These are phyloP conservation scores for Aspergillus ostianus DNA, from an alignment of 495 filamentous ascomycete species.

Conservation along the genomic window DNA sequence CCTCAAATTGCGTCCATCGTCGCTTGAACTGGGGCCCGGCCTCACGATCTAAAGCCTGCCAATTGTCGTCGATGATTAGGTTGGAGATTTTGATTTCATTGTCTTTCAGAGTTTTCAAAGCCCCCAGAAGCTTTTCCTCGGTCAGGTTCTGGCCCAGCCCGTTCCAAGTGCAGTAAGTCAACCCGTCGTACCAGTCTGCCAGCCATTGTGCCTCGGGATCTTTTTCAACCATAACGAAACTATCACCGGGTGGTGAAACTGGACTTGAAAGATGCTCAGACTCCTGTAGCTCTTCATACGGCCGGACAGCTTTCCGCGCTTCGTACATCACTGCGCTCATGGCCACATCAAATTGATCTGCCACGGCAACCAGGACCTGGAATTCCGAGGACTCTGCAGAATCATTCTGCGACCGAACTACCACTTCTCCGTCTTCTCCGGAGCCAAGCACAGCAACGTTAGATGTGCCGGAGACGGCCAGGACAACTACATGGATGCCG, in stretches of 20 bases:
- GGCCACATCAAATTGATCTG: constrained; percentile 71
- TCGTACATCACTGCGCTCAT: constrained; percentile 82
- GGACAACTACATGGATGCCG: constrained; percentile 75
- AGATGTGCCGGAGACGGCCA: constrained; percentile 75
- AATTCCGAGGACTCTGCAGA: constrained; percentile 49
- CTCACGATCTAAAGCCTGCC: constrained; percentile 75
- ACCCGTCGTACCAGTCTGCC: constrained; percentile 85
- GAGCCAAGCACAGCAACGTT: constrained; percentile 71
- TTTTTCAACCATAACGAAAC: constrained; percentile 41
- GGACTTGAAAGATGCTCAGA: constrained; percentile 16
- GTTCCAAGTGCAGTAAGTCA: constrained; percentile 90
- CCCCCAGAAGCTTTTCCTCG: constrained; percentile 73
- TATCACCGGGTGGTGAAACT: constrained; percentile 38
- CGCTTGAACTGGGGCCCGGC: constrained; percentile 49
- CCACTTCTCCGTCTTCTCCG: constrained; percentile 61
- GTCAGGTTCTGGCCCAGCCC: constrained; percentile 78
- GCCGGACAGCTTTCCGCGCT: constrained; percentile 66
- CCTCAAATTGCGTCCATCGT: constrained; percentile 74
- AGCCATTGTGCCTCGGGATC: constrained; percentile 66
- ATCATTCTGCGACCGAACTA: constrained; percentile 73
- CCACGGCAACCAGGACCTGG: constrained; percentile 68
- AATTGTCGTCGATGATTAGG: constrained; percentile 94
- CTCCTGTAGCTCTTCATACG: constrained; percentile 21
- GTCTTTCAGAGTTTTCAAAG: constrained; percentile 67
- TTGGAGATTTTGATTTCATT: constrained; percentile 74